Evolutionary conservation across 2,329 filamentous ascomycete genomes (phyloP).

Genomic region (Westerdykella aurantiaca): DNA sequence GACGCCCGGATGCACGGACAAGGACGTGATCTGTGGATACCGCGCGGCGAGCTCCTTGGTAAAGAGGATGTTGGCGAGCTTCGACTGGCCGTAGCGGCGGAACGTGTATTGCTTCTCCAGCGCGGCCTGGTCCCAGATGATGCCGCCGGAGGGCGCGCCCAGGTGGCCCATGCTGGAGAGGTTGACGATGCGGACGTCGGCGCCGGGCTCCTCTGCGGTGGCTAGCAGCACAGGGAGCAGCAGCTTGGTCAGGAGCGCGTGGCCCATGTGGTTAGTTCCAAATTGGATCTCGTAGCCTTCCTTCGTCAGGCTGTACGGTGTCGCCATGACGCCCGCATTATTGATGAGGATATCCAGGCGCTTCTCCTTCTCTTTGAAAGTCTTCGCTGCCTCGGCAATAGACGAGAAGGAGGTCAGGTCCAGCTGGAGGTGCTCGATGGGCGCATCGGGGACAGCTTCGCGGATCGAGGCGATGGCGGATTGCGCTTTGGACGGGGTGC

Average conservation of each 20-base stretch:
- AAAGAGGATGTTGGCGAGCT: slow-evolving; percentile 49
- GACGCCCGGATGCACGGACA: slow-evolving; percentile 46
- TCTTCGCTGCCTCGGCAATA: slow-evolving; percentile 32
- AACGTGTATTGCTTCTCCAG: slow-evolving; percentile 27
- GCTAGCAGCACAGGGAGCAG: slow-evolving; percentile 41
- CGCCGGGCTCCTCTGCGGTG: slow-evolving; percentile 35
- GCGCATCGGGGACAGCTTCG: slow-evolving; percentile 27
- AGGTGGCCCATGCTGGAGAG: slow-evolving; percentile 32
- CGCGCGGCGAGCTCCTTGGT: slow-evolving; percentile 38
- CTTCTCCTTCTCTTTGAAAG: slow-evolving; percentile 36
- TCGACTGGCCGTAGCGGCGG: slow-evolving; percentile 45
- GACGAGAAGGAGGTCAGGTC: slow-evolving; percentile 42
- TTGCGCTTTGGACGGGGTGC: slow-evolving; percentile 39
- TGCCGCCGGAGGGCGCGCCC: slow-evolving; percentile 21
- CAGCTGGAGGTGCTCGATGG: slow-evolving; percentile 36
- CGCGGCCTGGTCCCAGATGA: slow-evolving; percentile 33
- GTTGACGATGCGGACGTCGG: slow-evolving; percentile 45
- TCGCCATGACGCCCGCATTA: slow-evolving; percentile 44
- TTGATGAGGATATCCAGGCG: slow-evolving; percentile 44
- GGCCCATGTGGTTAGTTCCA: slow-evolving; percentile 50
- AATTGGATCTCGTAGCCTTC: slow-evolving; percentile 49
- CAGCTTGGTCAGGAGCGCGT: slow-evolving; percentile 44
- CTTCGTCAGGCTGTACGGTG: slow-evolving; percentile 35
- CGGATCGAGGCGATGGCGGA: slow-evolving; percentile 40
- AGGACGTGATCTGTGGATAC: slow-evolving; percentile 43